Evolutionary conservation across 2,329 filamentous ascomycete genomes (phyloP), one percentile per base, ranked within the genome.

Genomic region (Orbilia quercus): DNA sequence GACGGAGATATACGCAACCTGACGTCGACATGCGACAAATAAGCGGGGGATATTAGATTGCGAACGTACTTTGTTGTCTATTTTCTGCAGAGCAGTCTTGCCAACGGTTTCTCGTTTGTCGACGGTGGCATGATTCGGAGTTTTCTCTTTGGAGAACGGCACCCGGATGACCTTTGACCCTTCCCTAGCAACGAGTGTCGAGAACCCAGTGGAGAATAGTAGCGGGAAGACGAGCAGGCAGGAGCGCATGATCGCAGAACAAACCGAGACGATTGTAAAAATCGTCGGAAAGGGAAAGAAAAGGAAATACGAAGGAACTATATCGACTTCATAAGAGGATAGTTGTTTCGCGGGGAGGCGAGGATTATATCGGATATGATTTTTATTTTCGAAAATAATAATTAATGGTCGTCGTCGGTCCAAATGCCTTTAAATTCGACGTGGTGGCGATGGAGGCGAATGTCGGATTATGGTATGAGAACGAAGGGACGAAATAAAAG

Each of bases 1-100:
- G 63, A 18, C 60, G 54, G 59, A 57, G 22, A 53, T 44, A 54
- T 57, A 53, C 55, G 44, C 12, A 40, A 23, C 12, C 22, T 16
- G 45, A 40, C 23, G 18, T 42, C 18, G 28, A 42, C 23, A 25
- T n/a, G n/a, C n/a, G n/a, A n/a, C n/a, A 25, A 14, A 36, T 38
- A 45, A 16, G 20, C 20, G 14, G n/a, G n/a, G n/a, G n/a, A n/a
- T n/a, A 31, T 5, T 28, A 45, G 1, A 31, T 34, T 28, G 25
- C 2, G 20, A 34, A 14, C 2, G 14, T 75, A 78, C 77, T 64
- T 75, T 65, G 44, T 78, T 78, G 54, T 78, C 76, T 7, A 78
- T 53, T 28, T 58, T 71, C 48, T 78, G 77, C 36, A 70, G 9
- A 3, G 75, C 70, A 7, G 77, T 78, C 34, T 73, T 67, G 22